Conservation (phyloP, 2,329 filamentous ascomycete species). For the Pseudocercospora vitis region DNA sequence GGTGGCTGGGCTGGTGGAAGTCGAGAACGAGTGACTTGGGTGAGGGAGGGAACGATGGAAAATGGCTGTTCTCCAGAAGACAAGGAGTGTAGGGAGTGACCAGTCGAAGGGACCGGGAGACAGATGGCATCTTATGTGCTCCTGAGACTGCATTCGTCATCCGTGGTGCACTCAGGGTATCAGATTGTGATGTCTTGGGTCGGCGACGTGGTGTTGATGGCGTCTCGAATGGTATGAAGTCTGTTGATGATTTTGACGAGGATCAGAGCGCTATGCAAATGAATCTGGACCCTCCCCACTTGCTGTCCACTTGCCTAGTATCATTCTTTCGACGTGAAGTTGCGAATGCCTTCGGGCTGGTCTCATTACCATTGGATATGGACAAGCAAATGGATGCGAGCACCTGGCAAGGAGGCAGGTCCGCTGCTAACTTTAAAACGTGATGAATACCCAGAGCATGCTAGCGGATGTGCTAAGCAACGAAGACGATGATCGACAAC, state of each 20-base stretch:
- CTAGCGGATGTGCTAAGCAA: not conserved
- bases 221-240: not conserved
- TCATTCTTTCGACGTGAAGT: not conserved
- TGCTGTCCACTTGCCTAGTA: not conserved
- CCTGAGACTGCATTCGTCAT: not conserved
- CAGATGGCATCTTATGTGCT: not conserved
- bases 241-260: not conserved
- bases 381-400: not conserved
- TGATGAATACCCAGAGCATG: not conserved
- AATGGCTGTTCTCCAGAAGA: conserved; percentile 16
- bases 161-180: not conserved
- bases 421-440: not conserved
- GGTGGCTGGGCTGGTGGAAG: conserved; percentile 17
- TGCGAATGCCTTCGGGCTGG: not conserved
- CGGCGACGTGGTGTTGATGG: not conserved
- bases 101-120: not conserved
- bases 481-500: not conserved
- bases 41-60: conserved; percentile 11
- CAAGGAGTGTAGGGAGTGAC: conserved; percentile 4
- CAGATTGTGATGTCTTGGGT: not conserved
- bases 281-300: not conserved
- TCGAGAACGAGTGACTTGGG: conserved; percentile 26
- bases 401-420: not conserved
- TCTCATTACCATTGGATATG: not conserved
- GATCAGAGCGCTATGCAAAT: not conserved